phyloP scores from a whole-genome alignment of 2,329 filamentous ascomycete genomes.

The Penicillium sp. region DNA sequence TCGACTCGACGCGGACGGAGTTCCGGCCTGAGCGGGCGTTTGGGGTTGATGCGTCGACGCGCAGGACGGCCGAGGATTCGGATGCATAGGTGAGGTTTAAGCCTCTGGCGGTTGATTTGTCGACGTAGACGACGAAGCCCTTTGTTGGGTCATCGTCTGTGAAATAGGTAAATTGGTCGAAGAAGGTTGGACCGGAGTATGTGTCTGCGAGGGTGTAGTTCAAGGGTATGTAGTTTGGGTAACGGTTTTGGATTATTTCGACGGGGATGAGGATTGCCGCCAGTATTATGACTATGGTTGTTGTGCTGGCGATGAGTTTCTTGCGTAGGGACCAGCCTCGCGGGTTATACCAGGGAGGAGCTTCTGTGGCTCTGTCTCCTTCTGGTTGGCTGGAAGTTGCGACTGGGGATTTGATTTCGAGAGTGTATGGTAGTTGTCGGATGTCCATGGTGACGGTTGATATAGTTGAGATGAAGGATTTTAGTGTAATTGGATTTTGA shows the following conservation, averaged over 20 bases:
- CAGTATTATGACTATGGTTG: constrained; percentile 37
- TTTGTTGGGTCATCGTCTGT: constrained; percentile 37
- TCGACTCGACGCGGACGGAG: constrained; percentile 56
- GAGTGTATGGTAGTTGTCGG: constrained; percentile 12
- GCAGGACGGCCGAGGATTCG: constrained; percentile 46
- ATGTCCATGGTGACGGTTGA: constrained; percentile 10
- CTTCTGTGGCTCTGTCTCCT: constrained; percentile 1
- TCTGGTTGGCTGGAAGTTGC: constrained; percentile 10
- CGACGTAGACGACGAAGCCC: constrained; percentile 42
- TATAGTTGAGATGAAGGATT: neutral
- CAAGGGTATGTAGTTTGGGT: constrained; percentile 38
- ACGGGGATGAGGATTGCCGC: constrained; percentile 43
- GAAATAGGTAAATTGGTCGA: constrained; percentile 42
- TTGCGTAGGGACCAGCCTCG: constrained; percentile 47
- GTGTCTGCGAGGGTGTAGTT: constrained; percentile 37
- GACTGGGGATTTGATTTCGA: constrained; percentile 15
- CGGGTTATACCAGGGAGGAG: constrained; percentile 39
- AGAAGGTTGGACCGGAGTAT: constrained; percentile 38
- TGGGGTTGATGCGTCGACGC: constrained; percentile 53
- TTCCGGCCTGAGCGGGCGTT: constrained; percentile 53
- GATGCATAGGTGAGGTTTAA: constrained; percentile 56
- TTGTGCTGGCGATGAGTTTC: constrained; percentile 41
- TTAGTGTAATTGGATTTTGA: neutral
- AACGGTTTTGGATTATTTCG: constrained; percentile 33
- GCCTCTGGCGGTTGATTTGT: constrained; percentile 19